A percentile compares a stretch with the other conserved stretches of the same genome.
phyloP scores from a whole-genome alignment of 2,329 filamentous ascomycete genomes.

The Sporothrix variecibatus region DNA sequence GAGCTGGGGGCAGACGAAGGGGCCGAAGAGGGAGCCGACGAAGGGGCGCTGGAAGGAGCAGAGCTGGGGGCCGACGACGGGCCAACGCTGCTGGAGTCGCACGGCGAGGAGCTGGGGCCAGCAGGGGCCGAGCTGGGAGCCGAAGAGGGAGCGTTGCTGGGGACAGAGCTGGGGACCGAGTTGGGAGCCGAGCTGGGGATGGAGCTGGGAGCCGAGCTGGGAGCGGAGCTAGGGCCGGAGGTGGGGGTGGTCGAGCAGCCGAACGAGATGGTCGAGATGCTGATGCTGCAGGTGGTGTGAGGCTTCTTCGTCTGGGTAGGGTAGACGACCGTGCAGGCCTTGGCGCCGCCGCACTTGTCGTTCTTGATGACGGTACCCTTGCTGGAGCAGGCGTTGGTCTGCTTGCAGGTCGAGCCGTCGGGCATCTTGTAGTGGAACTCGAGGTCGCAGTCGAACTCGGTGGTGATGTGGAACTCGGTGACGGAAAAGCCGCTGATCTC shows the following conservation, averaged over 20 bases:
- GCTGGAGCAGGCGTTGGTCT: constrained; percentile 67
- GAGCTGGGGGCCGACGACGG: neutral
- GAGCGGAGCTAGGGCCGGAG: neutral
- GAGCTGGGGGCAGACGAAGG: constrained; percentile 6
- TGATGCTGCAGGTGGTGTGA: constrained; percentile 66
- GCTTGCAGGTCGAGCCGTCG: constrained; percentile 79
- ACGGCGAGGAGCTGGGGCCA: constrained; percentile 26
- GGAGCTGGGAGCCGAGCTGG: neutral
- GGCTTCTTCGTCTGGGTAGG: constrained; percentile 59
- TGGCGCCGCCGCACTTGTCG: constrained; percentile 89
- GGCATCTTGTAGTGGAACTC: constrained; percentile 88
- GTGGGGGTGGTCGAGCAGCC: constrained; percentile 55
- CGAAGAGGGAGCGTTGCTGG: neutral
- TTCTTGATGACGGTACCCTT: constrained; percentile 74
- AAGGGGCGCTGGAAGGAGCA: neutral
- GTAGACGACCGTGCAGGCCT: constrained; percentile 71
- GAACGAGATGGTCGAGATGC: constrained; percentile 74
- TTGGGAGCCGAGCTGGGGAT: neutral
- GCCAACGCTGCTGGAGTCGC: neutral
- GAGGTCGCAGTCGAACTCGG: constrained; percentile 74
- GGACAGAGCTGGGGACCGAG: neutral
- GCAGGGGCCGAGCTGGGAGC: constrained; percentile 8
- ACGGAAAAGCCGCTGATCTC: constrained; percentile 69
- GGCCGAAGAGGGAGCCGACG: constrained; percentile 2
- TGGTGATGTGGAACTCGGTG: constrained; percentile 69